Base-by-base conservation (phyloP, 805 yeast species). In the Vanderwaltozyma tropicalis region DNA sequence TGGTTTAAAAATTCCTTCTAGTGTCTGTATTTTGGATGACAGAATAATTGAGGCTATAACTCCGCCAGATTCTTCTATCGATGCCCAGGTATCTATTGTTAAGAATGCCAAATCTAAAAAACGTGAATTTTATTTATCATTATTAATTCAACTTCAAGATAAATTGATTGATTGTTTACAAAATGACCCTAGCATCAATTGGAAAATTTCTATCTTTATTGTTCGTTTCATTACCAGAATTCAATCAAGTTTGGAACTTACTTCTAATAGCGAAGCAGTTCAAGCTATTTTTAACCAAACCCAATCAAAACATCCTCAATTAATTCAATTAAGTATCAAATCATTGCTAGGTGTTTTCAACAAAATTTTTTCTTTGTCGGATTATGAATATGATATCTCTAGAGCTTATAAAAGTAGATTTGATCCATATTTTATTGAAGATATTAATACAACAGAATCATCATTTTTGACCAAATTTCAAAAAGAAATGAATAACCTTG, bases 271-370 rank as follows among this genome's bases (percentile, higher is more conserved):
- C 3, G 63, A 62, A 1, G 63, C 69, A 1, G 46, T 78, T 10
- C 55, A 56, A 26, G 48, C 69, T 2, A 59, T 82, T 24, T 64
- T 71, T 8, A 59, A 63, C 2, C 64, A 66, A 25, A 69, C 81
- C 0, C 59, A 67, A 12, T 68, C 72, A n/a, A 74, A 74, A 17
- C 94, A 85, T 55, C 95, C 95, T 0, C 59, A 69, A 2, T 60
- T 84, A 32, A 66, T 83, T 1, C 68, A 76, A 39, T 55, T 74
- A 27, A 78, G 82, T 16, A 59, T 78, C 41, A 74, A 72, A 36
- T 80, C 86, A 15, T 52, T 81, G 22, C 64, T 78, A 2, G 67
- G 71, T 13, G 45, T 78, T 5, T 52, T 76, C 18, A 64, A 64
- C 39, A 71, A 73, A 38, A 46, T 74, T 5, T 58, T 67, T 21